These are phyloP conservation scores for Ilex paraguariensis DNA, from an alignment of 305 asterid genomes.

Conservation along the genomic window DNA sequence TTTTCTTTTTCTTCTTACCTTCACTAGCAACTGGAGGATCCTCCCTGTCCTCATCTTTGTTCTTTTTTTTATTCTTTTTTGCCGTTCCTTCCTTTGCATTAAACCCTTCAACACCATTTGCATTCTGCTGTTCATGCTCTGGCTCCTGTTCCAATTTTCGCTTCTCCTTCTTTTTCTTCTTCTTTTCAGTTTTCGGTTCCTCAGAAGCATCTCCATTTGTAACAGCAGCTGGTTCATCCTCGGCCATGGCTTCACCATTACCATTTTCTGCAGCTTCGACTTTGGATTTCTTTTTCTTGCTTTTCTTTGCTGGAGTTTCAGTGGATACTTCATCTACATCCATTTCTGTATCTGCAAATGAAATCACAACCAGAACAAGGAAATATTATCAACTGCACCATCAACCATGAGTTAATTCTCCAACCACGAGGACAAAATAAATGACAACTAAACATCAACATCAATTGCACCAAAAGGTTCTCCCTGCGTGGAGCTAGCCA, in stretches of 20 bases:
- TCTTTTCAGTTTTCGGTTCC: conserved; percentile 67
- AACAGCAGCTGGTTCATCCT: conserved; percentile 15
- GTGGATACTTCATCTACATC: conserved; percentile 21
- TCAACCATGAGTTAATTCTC: background rate
- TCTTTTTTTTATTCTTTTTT: conserved; percentile 78
- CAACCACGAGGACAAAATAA: too few species aligned
- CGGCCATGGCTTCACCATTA: too few species aligned
- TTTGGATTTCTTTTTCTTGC: conserved; percentile 46
- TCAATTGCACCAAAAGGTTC: background rate
- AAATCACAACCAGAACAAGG: background rate
- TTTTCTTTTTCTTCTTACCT: conserved; percentile 63
- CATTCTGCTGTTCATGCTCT: conserved; percentile 23
- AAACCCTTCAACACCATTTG: conserved; percentile 24
- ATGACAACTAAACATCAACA: too few species aligned
- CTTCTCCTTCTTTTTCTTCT: conserved; percentile 58
- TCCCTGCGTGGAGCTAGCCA: background rate
- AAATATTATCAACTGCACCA: background rate
- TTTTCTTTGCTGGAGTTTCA: conserved; percentile 33
- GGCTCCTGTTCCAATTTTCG: conserved; percentile 39
- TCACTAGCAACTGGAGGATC: conserved; percentile 28
- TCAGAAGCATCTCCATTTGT: conserved; percentile 46
- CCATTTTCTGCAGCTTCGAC: conserved; percentile 19
- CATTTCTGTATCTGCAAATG: conserved; percentile 28
- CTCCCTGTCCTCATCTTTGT: conserved; percentile 35
- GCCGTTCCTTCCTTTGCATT: conserved; percentile 44